Evolutionary conservation across 805 yeast species (phyloP).

Genomic region (Danielozyma ontarioensis): DNA sequence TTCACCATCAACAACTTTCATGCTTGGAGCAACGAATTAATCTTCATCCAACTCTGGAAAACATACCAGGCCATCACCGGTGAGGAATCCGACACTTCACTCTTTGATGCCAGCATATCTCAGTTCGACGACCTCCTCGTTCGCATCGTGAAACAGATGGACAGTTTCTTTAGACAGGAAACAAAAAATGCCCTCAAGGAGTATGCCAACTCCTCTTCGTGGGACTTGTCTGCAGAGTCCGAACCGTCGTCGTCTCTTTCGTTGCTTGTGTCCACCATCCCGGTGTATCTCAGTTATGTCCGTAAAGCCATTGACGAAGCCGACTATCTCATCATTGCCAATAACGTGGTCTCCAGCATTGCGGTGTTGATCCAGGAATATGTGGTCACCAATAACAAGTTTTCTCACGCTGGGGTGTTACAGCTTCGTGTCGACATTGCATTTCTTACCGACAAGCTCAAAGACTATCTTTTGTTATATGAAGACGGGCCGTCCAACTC

Average conservation of each 20-base stretch:
- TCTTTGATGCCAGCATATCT: slow-evolving; percentile 23
- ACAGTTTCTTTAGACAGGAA: slow-evolving; percentile 28
- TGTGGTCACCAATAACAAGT: slow-evolving; percentile 34
- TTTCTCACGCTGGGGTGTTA: slow-evolving; percentile 24
- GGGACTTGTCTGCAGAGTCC: slow-evolving; percentile 18
- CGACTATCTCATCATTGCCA: slow-evolving; percentile 27
- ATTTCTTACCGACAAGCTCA: slow-evolving; percentile 13
- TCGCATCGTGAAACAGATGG: slow-evolving; percentile 17
- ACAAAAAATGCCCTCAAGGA: slow-evolving; percentile 25
- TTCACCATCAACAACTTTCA: slow-evolving; percentile 25
- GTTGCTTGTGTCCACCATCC: slow-evolving; percentile 17
- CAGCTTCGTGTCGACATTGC: slow-evolving; percentile 29
- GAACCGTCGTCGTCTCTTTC: slow-evolving; percentile 19
- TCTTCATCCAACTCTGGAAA: slow-evolving; percentile 37
- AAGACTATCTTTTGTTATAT: slow-evolving; percentile 13
- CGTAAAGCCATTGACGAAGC: slow-evolving; percentile 16
- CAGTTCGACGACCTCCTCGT: slow-evolving; percentile 18
- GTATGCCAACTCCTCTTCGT: slow-evolving; percentile 32
- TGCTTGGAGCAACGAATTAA: slow-evolving; percentile 34
- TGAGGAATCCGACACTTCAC: slow-evolving; percentile 11
- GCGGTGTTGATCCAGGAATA: slow-evolving; percentile 30
- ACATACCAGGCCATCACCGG: slow-evolving; percentile 19
- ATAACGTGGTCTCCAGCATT: slow-evolving; percentile 20
- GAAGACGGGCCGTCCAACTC: slow-evolving; percentile 13
- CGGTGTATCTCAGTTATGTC: slow-evolving; percentile 21